A percentile compares a stretch with the other conserved stretches of the same genome.
Evolutionary conservation across 306 rosid genomes (phyloP).

Genomic region (Vicia faba): DNA sequence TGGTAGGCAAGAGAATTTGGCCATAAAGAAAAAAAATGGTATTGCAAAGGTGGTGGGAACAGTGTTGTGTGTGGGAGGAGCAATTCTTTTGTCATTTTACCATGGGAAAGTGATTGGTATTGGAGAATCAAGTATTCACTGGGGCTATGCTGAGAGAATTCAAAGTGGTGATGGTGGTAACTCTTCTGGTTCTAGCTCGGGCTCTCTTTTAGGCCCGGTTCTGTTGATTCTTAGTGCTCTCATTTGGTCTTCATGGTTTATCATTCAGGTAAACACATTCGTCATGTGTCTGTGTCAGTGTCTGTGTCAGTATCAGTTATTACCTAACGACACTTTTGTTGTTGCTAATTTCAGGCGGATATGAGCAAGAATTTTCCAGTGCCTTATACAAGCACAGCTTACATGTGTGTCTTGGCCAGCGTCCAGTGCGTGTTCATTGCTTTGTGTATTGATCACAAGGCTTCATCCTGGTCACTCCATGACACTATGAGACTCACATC

Average conservation of each 20-base stretch:
- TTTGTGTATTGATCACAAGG: constrained; percentile 41
- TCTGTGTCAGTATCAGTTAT: no score
- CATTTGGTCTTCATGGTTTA: constrained; percentile 67
- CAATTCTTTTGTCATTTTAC: constrained; percentile 73
- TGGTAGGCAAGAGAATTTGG: constrained; percentile 68
- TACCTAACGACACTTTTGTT: no score
- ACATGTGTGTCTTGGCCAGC: constrained; percentile 62
- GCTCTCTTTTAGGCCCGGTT: constrained; percentile 51
- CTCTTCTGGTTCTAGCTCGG: constrained; percentile 27
- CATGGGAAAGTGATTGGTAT: constrained; percentile 60
- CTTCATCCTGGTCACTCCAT: constrained; percentile 63
- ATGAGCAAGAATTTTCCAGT: constrained; percentile 66
- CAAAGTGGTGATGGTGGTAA: constrained; percentile 2
- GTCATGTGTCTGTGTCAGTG: no score
- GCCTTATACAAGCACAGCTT: constrained; percentile 70
- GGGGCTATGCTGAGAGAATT: constrained; percentile 58
- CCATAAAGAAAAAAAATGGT: constrained; percentile 51
- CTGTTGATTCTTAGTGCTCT: constrained; percentile 49
- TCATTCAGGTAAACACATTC: constrained; percentile 52
- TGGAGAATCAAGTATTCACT: constrained; percentile 64
- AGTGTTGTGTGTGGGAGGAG: constrained; percentile 71
- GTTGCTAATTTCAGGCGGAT: constrained; percentile 55
- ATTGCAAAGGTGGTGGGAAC: constrained; percentile 69
- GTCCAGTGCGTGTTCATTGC: constrained; percentile 67
- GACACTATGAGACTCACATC: constrained; percentile 49